These are phyloP conservation scores for Fusarium tricinctum DNA, from an alignment of 2,329 filamentous ascomycete genomes.

Conservation along the genomic window DNA sequence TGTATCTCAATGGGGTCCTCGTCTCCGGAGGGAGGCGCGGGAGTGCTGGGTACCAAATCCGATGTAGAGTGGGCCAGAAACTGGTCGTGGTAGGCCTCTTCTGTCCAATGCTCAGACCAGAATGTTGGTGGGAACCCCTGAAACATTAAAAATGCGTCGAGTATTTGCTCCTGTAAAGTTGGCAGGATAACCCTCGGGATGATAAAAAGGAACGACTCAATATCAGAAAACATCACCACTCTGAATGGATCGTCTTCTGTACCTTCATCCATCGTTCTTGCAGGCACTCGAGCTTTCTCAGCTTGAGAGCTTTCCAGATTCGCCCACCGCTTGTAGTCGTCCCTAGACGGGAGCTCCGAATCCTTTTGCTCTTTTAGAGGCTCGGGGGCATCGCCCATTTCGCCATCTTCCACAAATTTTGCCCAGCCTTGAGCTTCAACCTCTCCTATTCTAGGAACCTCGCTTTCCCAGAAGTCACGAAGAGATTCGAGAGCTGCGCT, in stretches of 20 bases:
- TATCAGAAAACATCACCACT: constrained; percentile 83
- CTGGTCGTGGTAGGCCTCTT: constrained; percentile 51
- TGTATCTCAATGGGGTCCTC: constrained; percentile 44
- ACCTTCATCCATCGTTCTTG: constrained; percentile 80
- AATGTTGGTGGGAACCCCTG: constrained; percentile 71
- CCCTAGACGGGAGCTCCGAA: constrained; percentile 52
- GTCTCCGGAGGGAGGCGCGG: neutral
- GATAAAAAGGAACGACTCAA: constrained; percentile 72
- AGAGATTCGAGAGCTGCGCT: constrained; percentile 62
- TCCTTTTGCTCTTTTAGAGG: constrained; percentile 33
- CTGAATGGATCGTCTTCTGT: constrained; percentile 86
- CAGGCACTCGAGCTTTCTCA: constrained; percentile 70
- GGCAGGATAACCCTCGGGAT: constrained; percentile 59
- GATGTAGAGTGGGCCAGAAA: constrained; percentile 41
- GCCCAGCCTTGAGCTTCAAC: constrained; percentile 77
- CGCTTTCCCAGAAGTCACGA: constrained; percentile 87
- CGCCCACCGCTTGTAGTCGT: constrained; percentile 67
- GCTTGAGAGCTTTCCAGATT: constrained; percentile 66
- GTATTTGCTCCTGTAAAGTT: constrained; percentile 61
- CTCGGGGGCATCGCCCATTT: constrained; percentile 59
- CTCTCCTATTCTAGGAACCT: constrained; percentile 84
- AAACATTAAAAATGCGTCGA: constrained; percentile 80
- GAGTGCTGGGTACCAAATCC: constrained; percentile 8
- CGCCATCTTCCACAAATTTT: constrained; percentile 59
- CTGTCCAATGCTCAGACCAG: constrained; percentile 48